Evolutionary conservation across 164 flowering plant species (phyloP).

Genomic region (Vitis labrusca): DNA sequence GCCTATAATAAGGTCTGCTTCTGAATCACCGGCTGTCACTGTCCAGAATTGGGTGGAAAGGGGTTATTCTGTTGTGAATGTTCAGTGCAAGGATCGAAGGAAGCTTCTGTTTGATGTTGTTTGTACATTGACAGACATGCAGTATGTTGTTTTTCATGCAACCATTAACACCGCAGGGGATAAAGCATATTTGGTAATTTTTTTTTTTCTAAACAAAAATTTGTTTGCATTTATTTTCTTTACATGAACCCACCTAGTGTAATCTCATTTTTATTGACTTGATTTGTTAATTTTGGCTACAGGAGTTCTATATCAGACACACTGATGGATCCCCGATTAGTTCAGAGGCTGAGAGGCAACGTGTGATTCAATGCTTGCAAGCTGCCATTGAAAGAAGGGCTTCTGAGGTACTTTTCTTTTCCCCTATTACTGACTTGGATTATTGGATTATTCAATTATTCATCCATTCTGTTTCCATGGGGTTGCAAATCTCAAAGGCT

Average conservation of each 20-base stretch:
- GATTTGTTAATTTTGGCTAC: constrained; percentile 11
- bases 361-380: constrained; percentile 68
- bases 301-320: constrained; percentile 84
- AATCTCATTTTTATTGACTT: background rate
- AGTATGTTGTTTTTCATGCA: constrained; percentile 67
- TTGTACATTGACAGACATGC: constrained; percentile 74
- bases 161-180: constrained; percentile 49
- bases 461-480: background rate
- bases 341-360: constrained; percentile 72
- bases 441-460: background rate
- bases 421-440: no score
- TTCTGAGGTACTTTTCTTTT: constrained; percentile 52
- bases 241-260: background rate
- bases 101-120: constrained; percentile 72
- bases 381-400: constrained; percentile 80
- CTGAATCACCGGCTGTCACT: constrained; percentile 38
- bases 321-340: constrained; percentile 77
- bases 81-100: constrained; percentile 59
- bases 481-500: background rate
- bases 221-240: background rate
- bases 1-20: constrained; percentile 18
- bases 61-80: constrained; percentile 63
- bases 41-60: constrained; percentile 60
- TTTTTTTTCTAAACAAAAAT: background rate
- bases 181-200: constrained; percentile 47